A percentile compares a stretch with the other conserved stretches of the same genome.
Conservation (phyloP, 352 stramenopile genomes). For the Peronosclerospora sorghi region DNA sequence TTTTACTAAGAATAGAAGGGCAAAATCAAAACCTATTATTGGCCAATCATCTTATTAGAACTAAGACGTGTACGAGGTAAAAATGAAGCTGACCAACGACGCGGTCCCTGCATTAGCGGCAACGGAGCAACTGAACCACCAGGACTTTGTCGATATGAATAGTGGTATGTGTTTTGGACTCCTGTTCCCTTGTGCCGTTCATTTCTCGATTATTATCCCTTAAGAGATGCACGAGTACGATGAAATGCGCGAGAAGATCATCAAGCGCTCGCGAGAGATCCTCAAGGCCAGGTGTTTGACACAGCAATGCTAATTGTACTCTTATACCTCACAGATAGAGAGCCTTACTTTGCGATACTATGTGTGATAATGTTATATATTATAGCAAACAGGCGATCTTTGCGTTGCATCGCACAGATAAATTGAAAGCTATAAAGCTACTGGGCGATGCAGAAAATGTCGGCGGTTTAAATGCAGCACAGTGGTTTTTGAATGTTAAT, state of each 20-base stretch:
- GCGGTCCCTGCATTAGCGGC: too few relatives aligned
- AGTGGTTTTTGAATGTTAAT: neutral
- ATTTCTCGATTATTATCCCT: neutral
- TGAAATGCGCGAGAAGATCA: slow-evolving; percentile 88
- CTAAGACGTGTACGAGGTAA: neutral
- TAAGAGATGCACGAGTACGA: slow-evolving; percentile 87
- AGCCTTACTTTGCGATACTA: neutral
- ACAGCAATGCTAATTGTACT: neutral
- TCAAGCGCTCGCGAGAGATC: slow-evolving; percentile 91
- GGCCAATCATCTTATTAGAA: too few relatives aligned
- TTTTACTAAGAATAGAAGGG: too few relatives aligned
- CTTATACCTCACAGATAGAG: neutral
- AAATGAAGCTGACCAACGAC: too few relatives aligned
- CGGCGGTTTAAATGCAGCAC: neutral
- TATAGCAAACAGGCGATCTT: slow-evolving; percentile 92
- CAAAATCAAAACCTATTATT: too few relatives aligned
- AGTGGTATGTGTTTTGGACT: slow-evolving; percentile 9
- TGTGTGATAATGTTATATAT: neutral
- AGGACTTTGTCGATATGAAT: slow-evolving; percentile 52
- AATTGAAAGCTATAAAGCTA: slow-evolving; percentile 36
- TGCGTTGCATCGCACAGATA: slow-evolving; percentile 84
- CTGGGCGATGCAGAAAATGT: slow-evolving; percentile 46
- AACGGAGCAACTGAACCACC: slow-evolving; percentile 20
- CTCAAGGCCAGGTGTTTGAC: slow-evolving; percentile 82
- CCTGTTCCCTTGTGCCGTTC: neutral